Evolutionary conservation across 495 filamentous ascomycete genomes (phyloP), one percentile per base, ranked within the genome.

Genomic region (Penicillium manginii): DNA sequence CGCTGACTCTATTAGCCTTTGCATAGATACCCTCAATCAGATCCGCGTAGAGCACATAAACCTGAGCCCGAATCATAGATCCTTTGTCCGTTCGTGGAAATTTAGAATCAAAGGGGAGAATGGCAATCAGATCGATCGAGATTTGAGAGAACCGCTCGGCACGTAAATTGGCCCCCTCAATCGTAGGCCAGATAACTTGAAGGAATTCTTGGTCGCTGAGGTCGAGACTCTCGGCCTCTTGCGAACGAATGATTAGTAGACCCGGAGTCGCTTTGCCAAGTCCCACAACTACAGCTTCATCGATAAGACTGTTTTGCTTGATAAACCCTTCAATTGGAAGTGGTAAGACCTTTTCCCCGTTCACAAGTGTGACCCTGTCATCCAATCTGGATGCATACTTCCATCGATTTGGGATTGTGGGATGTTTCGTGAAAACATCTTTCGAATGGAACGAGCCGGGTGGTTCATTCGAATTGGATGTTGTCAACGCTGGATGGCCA

Each of bases 261-360:
- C 85, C 84, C 0, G 84, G 83, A 12, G 78, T 72, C 4, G 77
- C 60, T 31, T 73, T 77, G 14, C 72, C 78, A 1, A 78, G 64
- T 4, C 85, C 87, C 53, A 90, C 81, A 1, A 90, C 78, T 5
- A 86, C 73, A 10, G 80, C 83, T 53, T 88, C 88, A 26, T 78
- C 67, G 2, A 88, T 72, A 1, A 81, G 55, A 10, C 70, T 65
- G 50, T 83, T 68, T 19, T 81, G 70, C 49, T 82, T 79, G 21
- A 90, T 77, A 1, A 61, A 67, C 2, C 83, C 82, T 64, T 91
- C 88, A 47, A 87, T 83, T 0, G 78, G 70, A 4, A 88, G 60
- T 0, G 88, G 87, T n/a, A 88, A 72, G 0, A 89, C 79, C 55
- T 92, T 92, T 62, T 91, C 87, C 0, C 88, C 88, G 55, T 84